These are phyloP conservation scores for Termitomyces titanicus DNA, from an alignment of 768 basidiomycete species.

Conservation along the genomic window DNA sequence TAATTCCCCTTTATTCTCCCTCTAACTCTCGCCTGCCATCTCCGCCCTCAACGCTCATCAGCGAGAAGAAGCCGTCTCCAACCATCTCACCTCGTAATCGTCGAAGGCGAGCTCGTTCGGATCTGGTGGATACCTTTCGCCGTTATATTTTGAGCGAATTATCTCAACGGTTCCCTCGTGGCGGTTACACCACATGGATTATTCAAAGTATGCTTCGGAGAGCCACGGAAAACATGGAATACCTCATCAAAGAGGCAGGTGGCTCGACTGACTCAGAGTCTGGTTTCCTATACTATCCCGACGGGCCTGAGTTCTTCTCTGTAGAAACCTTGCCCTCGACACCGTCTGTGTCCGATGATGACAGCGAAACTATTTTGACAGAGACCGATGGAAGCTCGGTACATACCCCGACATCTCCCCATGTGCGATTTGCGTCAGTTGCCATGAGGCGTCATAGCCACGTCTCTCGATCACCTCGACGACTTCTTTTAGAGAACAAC, in stretches of 20 bases:
- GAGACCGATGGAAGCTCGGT: slow-evolving; percentile 48
- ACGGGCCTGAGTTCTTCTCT: slow-evolving; percentile 24
- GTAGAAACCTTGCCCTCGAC: slow-evolving; percentile 29
- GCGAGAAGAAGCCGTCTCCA: slow-evolving; percentile 22
- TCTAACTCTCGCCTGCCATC: slow-evolving; percentile 26
- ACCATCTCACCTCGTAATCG: slow-evolving; percentile 37
- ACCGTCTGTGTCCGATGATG: slow-evolving; percentile 36
- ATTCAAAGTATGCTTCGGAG: slow-evolving; percentile 49
- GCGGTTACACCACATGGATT: slow-evolving; percentile 52
- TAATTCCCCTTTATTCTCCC: slow-evolving; percentile 30
- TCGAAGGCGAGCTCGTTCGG: slow-evolving; percentile 61
- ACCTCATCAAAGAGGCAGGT: slow-evolving; percentile 35
- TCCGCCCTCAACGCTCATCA: slow-evolving; percentile 26
- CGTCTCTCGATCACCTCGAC: slow-evolving; percentile 23
- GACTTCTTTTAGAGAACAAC: slow-evolving; percentile 24
- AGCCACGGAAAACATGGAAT: slow-evolving; percentile 38
- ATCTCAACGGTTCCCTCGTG: slow-evolving; percentile 28
- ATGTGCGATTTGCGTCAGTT: slow-evolving; percentile 21
- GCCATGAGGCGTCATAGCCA: slow-evolving; percentile 14
- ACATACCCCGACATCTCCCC: slow-evolving; percentile 40
- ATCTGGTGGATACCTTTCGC: slow-evolving; percentile 65
- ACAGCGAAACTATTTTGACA: slow-evolving; percentile 31
- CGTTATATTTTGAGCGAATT: slow-evolving; percentile 57
- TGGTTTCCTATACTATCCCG: slow-evolving; percentile 6
- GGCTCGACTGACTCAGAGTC: slow-evolving; percentile 10